A percentile compares a stretch with the other conserved stretches of the same genome.
phyloP scores from a whole-genome alignment of 352 stramenopile species.

The Pythium apleroticum region DNA sequence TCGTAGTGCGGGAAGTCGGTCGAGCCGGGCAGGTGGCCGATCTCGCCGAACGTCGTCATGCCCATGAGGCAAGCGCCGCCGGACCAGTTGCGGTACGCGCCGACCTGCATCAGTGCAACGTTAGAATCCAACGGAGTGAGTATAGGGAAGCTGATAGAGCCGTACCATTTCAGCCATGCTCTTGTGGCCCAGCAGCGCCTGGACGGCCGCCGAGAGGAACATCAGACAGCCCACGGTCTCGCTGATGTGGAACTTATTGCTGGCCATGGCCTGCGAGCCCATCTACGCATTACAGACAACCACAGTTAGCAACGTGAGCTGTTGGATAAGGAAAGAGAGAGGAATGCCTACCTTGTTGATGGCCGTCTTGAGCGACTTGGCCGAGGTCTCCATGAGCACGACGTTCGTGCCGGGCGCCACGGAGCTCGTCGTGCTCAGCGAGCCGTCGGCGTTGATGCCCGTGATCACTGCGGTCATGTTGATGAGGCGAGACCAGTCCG shows the following conservation, averaged over 20 bases:
- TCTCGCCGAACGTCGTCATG: constrained; percentile 88
- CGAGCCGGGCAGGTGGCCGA: constrained; percentile 77
- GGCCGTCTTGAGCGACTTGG: constrained; percentile 74
- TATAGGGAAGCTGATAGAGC: constrained; percentile 1
- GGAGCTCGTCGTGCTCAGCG: constrained; percentile 79
- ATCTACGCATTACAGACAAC: constrained; percentile 41
- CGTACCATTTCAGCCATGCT: constrained; percentile 87
- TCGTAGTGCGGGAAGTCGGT: constrained; percentile 86
- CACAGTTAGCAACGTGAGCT: background rate
- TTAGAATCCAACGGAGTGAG: too few relatives aligned
- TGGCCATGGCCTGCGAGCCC: constrained; percentile 67
- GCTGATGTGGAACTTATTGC: constrained; percentile 80
- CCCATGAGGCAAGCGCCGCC: constrained; percentile 79
- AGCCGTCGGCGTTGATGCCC: constrained; percentile 79
- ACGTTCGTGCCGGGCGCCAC: constrained; percentile 76
- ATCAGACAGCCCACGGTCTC: constrained; percentile 85
- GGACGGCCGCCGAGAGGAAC: constrained; percentile 84
- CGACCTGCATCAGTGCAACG: constrained; percentile 48
- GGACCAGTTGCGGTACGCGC: constrained; percentile 84
- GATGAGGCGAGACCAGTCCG: constrained; percentile 79
- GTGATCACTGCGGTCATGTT: constrained; percentile 88
- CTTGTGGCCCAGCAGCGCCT: constrained; percentile 83
- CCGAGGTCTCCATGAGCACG: constrained; percentile 86
- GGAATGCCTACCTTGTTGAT: constrained; percentile 67
- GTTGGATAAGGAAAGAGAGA: background rate